phyloP scores from a whole-genome alignment of 768 basidiomycete species.

The Pleurotus pulmonarius region DNA sequence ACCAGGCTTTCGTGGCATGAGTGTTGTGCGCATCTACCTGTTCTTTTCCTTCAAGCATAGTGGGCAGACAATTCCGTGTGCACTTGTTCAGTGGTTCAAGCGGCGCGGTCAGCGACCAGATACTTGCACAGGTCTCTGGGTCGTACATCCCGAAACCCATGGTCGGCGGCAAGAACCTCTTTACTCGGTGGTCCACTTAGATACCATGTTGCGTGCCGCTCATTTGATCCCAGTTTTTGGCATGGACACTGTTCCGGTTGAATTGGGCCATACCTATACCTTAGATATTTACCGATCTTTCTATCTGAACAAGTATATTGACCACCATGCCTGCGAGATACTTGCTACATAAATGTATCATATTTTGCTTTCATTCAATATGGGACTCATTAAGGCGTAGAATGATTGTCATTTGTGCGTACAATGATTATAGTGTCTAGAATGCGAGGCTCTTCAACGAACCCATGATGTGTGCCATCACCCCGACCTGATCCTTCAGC shows the following conservation, averaged over 20 bases:
- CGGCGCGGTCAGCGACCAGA: slow-evolving; percentile 13
- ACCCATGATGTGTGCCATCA: too few relatives aligned
- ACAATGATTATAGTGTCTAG: too few relatives aligned
- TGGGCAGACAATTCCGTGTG: slow-evolving; percentile 17
- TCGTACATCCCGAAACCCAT: slow-evolving; percentile 15
- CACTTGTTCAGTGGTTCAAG: slow-evolving; percentile 23
- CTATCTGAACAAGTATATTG: slow-evolving; percentile 5
- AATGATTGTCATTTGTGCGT: too few relatives aligned
- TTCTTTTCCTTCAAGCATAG: slow-evolving; percentile 21
- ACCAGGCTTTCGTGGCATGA: slow-evolving; percentile 17
- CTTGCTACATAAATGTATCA: too few relatives aligned
- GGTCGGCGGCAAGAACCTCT: slow-evolving; percentile 7
- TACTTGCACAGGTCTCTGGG: slow-evolving; percentile 20
- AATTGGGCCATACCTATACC: slow-evolving; percentile 13
- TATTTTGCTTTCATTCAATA: too few relatives aligned
- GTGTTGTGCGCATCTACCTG: slow-evolving; percentile 16
- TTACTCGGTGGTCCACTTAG: slow-evolving; percentile 20
- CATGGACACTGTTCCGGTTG: slow-evolving; percentile 11
- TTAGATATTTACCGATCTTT: background rate
- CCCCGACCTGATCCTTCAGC: too few relatives aligned
- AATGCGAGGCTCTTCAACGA: too few relatives aligned
- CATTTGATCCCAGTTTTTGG: slow-evolving; percentile 27
- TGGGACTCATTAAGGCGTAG: too few relatives aligned
- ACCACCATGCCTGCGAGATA: slow-evolving; percentile 4
- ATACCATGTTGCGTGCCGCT: slow-evolving; percentile 23